Evolutionary conservation across 768 basidiomycete genomes (phyloP).

Genomic region (Hypholoma sublateritium): DNA sequence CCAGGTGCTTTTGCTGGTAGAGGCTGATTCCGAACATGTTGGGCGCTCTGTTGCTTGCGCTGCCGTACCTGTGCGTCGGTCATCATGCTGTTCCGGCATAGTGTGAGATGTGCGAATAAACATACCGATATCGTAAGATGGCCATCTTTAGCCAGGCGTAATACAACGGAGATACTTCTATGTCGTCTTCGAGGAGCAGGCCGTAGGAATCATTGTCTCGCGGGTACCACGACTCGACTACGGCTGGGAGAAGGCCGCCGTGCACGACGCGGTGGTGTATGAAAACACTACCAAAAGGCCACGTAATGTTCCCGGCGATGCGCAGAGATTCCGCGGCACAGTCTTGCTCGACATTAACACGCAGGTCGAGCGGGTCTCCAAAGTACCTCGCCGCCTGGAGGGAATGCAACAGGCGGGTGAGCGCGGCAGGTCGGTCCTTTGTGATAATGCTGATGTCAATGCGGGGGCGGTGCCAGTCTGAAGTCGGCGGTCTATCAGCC

Average conservation of each 20-base stretch:
- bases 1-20: conserved; percentile 83
- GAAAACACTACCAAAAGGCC: conserved; percentile 60
- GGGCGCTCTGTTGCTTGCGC: conserved; percentile 33
- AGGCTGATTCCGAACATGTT: conserved; percentile 79
- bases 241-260: conserved; percentile 77
- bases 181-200: conserved; percentile 81
- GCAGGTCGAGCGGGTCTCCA: conserved; percentile 63
- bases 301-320: conserved; percentile 49
- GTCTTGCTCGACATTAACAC: conserved; percentile 77
- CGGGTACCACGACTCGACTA: conserved; percentile 92
- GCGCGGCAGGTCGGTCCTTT: conserved; percentile 70
- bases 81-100: background rate
- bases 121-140: conserved; percentile 72
- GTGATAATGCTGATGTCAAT: conserved; percentile 78
- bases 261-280: conserved; percentile 75
- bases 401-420: conserved; percentile 65
- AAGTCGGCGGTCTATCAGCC: background rate
- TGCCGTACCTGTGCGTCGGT: conserved; percentile 51
- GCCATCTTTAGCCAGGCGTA: conserved; percentile 85
- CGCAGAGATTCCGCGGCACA: conserved; percentile 60
- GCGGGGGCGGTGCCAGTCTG: conserved; percentile 75
- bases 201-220: conserved; percentile 71
- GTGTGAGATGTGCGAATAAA: background rate
- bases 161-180: conserved; percentile 81
- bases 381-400: conserved; percentile 59